These are phyloP conservation scores for Trematosphaeria pertusa DNA, from an alignment of 2,329 filamentous ascomycete species.

Conservation along the genomic window DNA sequence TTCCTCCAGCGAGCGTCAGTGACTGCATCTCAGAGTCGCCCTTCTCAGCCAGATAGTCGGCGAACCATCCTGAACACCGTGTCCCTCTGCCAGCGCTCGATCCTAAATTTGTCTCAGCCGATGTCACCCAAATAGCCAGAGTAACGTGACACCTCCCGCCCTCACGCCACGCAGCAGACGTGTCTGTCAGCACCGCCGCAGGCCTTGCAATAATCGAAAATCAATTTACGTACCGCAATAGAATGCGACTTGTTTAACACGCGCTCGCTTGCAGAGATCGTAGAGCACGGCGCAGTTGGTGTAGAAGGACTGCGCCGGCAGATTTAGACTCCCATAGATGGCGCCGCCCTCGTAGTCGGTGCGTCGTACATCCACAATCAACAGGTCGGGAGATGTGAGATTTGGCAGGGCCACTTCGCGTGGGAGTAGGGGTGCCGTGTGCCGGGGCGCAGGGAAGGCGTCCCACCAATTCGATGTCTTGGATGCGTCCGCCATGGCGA, in stretches of 20 bases:
- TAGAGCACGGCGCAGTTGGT: constrained; percentile 54
- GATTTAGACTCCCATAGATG: constrained; percentile 54
- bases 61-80: constrained; percentile 47
- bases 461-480: constrained; percentile 47
- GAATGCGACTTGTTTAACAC: constrained; percentile 55
- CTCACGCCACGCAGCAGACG: constrained; percentile 27
- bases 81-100: constrained; percentile 43
- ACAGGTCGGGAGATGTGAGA: constrained; percentile 46
- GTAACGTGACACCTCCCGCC: constrained; percentile 12
- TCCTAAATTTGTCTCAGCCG: constrained; percentile 32
- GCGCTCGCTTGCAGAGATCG: constrained; percentile 52
- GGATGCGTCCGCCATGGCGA: constrained; percentile 26
- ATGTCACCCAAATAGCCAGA: constrained; percentile 7
- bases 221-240: constrained; percentile 50
- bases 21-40: constrained; percentile 50
- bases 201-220: background rate
- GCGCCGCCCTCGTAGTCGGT: constrained; percentile 57
- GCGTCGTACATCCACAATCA: constrained; percentile 54
- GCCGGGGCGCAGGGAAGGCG: constrained; percentile 50
- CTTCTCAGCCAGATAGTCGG: constrained; percentile 41
- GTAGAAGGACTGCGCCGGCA: constrained; percentile 58
- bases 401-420: constrained; percentile 44
- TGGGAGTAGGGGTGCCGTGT: constrained; percentile 48
- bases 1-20: constrained; percentile 51
- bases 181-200: no score